These are phyloP conservation scores for Fomitopsis betulina DNA, from an alignment of 1,284 basidiomycete genomes.

Conservation along the genomic window DNA sequence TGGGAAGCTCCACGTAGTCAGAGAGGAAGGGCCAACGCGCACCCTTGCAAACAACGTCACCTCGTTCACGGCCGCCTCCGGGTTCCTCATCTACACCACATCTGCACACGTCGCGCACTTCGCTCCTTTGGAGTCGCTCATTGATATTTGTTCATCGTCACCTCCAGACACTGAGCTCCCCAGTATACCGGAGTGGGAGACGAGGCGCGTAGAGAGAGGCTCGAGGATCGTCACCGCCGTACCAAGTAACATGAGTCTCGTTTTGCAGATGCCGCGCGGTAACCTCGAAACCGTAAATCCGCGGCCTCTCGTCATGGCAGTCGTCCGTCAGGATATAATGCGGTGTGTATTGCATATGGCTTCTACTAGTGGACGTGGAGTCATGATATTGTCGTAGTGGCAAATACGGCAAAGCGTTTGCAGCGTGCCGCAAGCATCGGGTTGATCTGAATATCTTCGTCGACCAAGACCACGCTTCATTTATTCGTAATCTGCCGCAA, in stretches of 20 bases:
- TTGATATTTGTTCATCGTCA: constrained; percentile 19
- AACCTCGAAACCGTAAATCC: constrained; percentile 97
- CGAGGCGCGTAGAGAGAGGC: constrained; percentile 81
- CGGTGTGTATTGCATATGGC: constrained; percentile 42
- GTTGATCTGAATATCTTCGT: constrained; percentile 89
- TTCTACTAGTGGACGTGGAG: not conserved
- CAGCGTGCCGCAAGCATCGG: constrained; percentile 89
- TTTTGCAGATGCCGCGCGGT: constrained; percentile 97
- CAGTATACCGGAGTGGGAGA: constrained; percentile 51
- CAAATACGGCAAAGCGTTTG: constrained; percentile 82
- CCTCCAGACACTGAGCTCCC: not conserved
- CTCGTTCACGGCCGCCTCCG: constrained; percentile 78
- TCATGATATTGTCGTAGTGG: constrained; percentile 35
- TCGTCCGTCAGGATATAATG: constrained; percentile 71
- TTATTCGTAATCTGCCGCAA: constrained; percentile 55
- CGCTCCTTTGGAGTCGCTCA: constrained; percentile 47
- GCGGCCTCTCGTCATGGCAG: constrained; percentile 84
- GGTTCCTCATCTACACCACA: constrained; percentile 86
- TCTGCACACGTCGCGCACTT: constrained; percentile 82
- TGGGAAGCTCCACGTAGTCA: constrained; percentile 57
- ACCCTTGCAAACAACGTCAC: constrained; percentile 61
- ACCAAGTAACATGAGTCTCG: constrained; percentile 82
- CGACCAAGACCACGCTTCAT: constrained; percentile 70
- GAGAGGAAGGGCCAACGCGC: constrained; percentile 15
- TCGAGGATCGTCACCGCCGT: constrained; percentile 83